These are phyloP conservation scores for Torulaspora franciscae DNA, from an alignment of 805 yeast species.

Conservation along the genomic window DNA sequence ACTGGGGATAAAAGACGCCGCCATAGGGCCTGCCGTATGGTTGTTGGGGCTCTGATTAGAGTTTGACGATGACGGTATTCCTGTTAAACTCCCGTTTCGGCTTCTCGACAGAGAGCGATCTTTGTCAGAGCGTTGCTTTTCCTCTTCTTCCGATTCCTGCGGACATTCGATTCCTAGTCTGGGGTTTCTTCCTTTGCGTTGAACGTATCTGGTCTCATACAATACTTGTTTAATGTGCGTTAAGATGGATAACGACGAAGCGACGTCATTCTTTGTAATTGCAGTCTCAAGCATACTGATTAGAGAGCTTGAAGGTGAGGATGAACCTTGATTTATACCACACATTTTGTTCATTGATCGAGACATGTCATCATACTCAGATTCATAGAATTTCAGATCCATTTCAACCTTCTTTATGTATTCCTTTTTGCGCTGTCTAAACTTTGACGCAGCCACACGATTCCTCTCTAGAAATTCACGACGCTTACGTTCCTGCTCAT, in stretches of 20 bases:
- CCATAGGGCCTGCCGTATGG: conserved; percentile 6
- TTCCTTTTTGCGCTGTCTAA: conserved; percentile 91
- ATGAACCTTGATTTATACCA: conserved; percentile 18
- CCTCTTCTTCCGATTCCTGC: conserved; percentile 15
- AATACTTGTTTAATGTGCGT: conserved; percentile 24
- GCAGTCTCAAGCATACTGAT: conserved; percentile 23
- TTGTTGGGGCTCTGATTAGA: conserved; percentile 4
- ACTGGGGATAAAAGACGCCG: conserved; percentile 4
- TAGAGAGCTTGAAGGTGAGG: conserved; percentile 13
- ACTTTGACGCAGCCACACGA: conserved; percentile 90
- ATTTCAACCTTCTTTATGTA: conserved; percentile 77
- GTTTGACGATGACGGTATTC: conserved; percentile 2
- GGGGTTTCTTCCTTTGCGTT: conserved; percentile 30
- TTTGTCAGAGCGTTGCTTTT: conserved; percentile 11
- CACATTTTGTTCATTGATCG: conserved; percentile 18
- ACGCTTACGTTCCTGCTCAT: conserved; percentile 66
- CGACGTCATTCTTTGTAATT: conserved; percentile 22
- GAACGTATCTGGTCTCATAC: conserved; percentile 21
- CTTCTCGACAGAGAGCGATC: conserved; percentile 8
- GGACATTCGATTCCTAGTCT: conserved; percentile 15
- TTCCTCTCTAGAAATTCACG: conserved; percentile 80
- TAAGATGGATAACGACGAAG: conserved; percentile 20
- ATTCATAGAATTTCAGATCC: conserved; percentile 64
- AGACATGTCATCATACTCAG: conserved; percentile 63
- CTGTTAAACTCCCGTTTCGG: conserved; percentile 11